Evolutionary conservation across 345 rosid species (phyloP), one percentile per base, ranked within the genome.

Genomic region (Syzygium aqueum): DNA sequence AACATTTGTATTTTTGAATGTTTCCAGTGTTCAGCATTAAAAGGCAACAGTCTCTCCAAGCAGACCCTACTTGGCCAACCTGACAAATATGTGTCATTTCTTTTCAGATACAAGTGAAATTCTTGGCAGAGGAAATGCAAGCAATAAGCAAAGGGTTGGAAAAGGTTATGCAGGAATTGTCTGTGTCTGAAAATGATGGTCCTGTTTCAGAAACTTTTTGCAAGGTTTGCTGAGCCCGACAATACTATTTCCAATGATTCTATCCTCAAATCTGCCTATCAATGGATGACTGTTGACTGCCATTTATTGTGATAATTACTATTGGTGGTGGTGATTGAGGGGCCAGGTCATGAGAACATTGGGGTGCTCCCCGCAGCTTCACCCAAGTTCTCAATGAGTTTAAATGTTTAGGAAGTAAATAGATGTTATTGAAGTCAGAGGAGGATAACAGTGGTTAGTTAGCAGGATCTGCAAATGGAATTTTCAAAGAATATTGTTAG

Each of bases 121-220:
- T 89, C 91, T 90, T 97, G 94, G 99, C 98, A 1, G 99, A 97
- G 92, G 99, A 97, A 93, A 97, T 97, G 99, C 98, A 97, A 94
- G 99, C 98, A 23, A 90, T 97, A 89, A 96, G 94, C 94, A 97
- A 96, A 93, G 99, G 99, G 87, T 92, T 97, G 89, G 99, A 97
- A 90, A 97, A 96, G 88, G 95, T 95, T 84, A 93, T 95, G 54
- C 98, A 96, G 90, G 99, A 97, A 88, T 91, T 97, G 77, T 89
- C 98, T 88, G 87, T 92, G 89, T 93, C 98, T 19, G 98, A 96
- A 93, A 94, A 92, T 90, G 98, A 97, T 92, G 99, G 98, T 80
- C 93, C 94, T 65, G 85, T 96, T 84, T 96, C 99, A 25, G 96
- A 92, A 57, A 92, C 91, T 50, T 97, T 97, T 85, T 89, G 90